phyloP scores from a whole-genome alignment of 1,284 basidiomycete genomes.

The Ceratobasidium papillatum region DNA sequence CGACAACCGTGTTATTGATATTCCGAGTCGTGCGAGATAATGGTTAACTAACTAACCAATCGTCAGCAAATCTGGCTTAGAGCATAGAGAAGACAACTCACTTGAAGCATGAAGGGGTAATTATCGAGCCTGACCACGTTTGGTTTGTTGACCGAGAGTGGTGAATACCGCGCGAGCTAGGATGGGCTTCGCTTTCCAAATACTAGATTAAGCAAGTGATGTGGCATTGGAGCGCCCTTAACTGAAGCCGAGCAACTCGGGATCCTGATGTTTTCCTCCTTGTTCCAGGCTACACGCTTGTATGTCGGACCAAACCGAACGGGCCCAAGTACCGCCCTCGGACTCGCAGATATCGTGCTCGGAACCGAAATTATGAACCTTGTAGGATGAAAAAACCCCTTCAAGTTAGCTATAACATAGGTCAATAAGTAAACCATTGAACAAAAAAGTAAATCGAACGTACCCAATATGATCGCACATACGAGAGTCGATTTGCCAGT shows the following conservation, averaged over 20 bases:
- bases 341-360: constrained; percentile 98
- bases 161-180: constrained; percentile 98
- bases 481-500: constrained; percentile 98
- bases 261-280: constrained; percentile 80
- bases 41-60: constrained; percentile 64
- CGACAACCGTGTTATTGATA: constrained; percentile 99
- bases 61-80: constrained; percentile 43
- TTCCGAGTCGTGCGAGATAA: constrained; percentile 97
- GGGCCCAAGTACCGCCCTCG: constrained; percentile 91
- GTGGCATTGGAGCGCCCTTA: constrained; percentile 84
- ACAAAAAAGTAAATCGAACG: constrained; percentile 39
- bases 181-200: constrained; percentile 99
- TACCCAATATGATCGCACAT: constrained; percentile 89
- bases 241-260: constrained; percentile 89
- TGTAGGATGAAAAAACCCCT: constrained; percentile 95
- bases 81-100: constrained; percentile 54
- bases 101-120: constrained; percentile 95
- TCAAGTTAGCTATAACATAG: constrained; percentile 79
- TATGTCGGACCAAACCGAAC: constrained; percentile 88
- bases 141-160: constrained; percentile 96
- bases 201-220: constrained; percentile 93
- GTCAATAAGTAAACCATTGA: constrained; percentile 1
- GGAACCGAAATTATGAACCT: constrained; percentile 98
- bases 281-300: constrained; percentile 79
- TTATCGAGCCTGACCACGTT: constrained; percentile 97